A percentile compares a stretch with the other conserved stretches of the same genome.
These are phyloP conservation scores for Amanita inopinata DNA, from an alignment of 768 basidiomycete genomes.

Conservation along the genomic window DNA sequence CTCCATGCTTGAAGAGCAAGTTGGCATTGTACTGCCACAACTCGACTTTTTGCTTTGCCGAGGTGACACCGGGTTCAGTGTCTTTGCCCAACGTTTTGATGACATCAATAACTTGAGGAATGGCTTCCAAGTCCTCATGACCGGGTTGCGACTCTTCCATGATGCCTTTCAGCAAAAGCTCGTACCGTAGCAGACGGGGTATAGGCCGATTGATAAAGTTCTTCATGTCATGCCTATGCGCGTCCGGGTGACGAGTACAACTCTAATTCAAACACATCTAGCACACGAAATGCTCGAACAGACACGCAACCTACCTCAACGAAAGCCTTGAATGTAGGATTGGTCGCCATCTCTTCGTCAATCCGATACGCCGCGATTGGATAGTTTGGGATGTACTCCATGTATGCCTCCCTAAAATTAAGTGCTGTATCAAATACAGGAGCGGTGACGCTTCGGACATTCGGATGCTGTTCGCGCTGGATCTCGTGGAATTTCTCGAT, in stretches of 20 bases:
- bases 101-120: slow-evolving; percentile 83
- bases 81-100: slow-evolving; percentile 82
- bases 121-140: slow-evolving; percentile 72
- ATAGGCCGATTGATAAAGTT: slow-evolving; percentile 89
- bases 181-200: slow-evolving; percentile 79
- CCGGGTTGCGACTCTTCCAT: slow-evolving; percentile 64
- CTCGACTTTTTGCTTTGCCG: slow-evolving; percentile 83
- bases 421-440: slow-evolving; percentile 81
- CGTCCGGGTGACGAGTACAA: slow-evolving; percentile 56
- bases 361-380: slow-evolving; percentile 86
- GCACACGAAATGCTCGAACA: not conserved
- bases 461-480: slow-evolving; percentile 81
- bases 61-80: slow-evolving; percentile 76
- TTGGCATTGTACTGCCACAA: slow-evolving; percentile 78
- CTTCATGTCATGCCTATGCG: slow-evolving; percentile 82
- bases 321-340: slow-evolving; percentile 68
- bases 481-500: slow-evolving; percentile 77
- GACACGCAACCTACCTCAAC: slow-evolving; percentile 48
- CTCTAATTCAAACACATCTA: slow-evolving; percentile 17
- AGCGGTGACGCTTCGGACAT: slow-evolving; percentile 74
- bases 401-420: slow-evolving; percentile 87
- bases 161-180: slow-evolving; percentile 71
- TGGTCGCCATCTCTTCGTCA: slow-evolving; percentile 78
- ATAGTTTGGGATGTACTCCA: slow-evolving; percentile 88
- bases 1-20: slow-evolving; percentile 68